Base-by-base conservation (phyloP, 257 asterid species). In the Fraxinus quadrangulata region DNA sequence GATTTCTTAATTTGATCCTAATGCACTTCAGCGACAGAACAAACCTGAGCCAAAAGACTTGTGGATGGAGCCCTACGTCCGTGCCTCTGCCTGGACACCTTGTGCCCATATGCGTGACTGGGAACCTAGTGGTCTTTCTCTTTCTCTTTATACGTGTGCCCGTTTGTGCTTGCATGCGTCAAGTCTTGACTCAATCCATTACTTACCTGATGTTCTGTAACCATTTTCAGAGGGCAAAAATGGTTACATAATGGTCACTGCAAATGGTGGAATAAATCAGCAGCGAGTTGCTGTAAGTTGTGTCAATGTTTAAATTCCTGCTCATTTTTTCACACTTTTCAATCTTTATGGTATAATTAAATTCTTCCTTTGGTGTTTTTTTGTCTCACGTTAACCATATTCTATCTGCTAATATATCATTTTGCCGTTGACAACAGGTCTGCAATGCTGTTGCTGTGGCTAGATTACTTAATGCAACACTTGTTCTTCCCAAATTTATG, bases 181-280 rank as follows among this genome's bases (percentile, higher is more conserved):
- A 76, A 36, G 59, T 66, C 76, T 75, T 49, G 71, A 70, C 56
- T 68, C 72, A 28, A 45, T 51, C 6, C 54, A 14, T 13, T 24
- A 39, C 51, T 21, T 71, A 67, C 72, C 79, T 83, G 80, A 81
- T 56, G 45, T 24, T 42, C 19, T 71, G 68, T 63, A 70, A 17
- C 77, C 73, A 28, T 63, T 87, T 82, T 77, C 93, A 96, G 97
- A 86, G 82, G 97, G 97, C 71, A 83, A 45, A 49, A 88, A 72
- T 87, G 99, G 99, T 79, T 93, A 85, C 83, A 82, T 96, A 77
- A 87, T 93, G 94, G 89, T 93, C 82, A 93, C 94, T 72, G 99
- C 98, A 80, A 96, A 96, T 87, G 99, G 99, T 72, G 99, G 99
- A 76, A 92, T 93, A 85, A 96, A 96, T 88, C 99, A 96, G 87